These are phyloP conservation scores for Rhodotorula glutinis DNA, from an alignment of 1,284 basidiomycete genomes.

Conservation along the genomic window DNA sequence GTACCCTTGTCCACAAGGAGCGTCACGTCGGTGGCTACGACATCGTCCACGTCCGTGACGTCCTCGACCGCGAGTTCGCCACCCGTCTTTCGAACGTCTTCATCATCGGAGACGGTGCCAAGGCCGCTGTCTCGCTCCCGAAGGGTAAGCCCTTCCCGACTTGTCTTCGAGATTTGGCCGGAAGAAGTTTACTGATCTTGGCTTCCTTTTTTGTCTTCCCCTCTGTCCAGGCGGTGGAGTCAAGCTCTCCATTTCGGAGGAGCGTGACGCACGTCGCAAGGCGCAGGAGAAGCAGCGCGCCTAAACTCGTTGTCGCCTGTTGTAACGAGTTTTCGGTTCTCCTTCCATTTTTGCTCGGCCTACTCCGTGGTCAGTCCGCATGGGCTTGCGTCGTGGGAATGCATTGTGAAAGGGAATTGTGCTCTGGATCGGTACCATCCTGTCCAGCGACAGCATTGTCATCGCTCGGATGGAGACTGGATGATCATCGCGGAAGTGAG, in stretches of 20 bases:
- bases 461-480: too few species aligned
- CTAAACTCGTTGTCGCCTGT: not conserved
- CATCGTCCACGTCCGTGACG: slow-evolving; percentile 78
- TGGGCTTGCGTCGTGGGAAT: too few species aligned
- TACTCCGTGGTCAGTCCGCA: too few species aligned
- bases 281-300: slow-evolving; percentile 6
- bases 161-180: too few species aligned
- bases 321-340: not conserved
- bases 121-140: slow-evolving; percentile 95
- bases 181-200: too few species aligned
- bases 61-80: slow-evolving; percentile 89
- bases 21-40: slow-evolving; percentile 98
- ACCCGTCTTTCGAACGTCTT: slow-evolving; percentile 98
- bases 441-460: too few species aligned
- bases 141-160: slow-evolving; percentile 58
- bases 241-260: slow-evolving; percentile 64
- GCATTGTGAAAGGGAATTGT: too few species aligned
- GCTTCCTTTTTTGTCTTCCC: not conserved
- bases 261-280: slow-evolving; percentile 8
- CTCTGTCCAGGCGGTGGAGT: slow-evolving; percentile 47
- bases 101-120: slow-evolving; percentile 90
- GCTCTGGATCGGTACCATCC: too few species aligned
- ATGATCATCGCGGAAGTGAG: too few species aligned
- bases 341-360: not conserved
- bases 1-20: slow-evolving; percentile 92